Conservation (phyloP, 1,139 yeast genomes). For the Kodamaea plutei region DNA sequence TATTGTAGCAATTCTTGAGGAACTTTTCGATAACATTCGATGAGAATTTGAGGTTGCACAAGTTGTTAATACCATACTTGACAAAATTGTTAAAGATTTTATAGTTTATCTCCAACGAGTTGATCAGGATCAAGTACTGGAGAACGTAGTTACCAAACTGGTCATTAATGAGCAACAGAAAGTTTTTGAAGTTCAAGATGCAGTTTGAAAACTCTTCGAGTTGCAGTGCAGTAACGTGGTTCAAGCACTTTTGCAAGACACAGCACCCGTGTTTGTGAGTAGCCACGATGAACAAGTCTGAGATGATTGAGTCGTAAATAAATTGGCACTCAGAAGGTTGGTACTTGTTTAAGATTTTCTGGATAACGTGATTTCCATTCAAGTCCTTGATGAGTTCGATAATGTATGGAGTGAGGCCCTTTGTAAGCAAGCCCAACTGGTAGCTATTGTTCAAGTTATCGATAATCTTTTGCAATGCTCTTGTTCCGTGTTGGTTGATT, state of each 20-base stretch:
- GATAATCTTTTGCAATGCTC: constrained; percentile 45
- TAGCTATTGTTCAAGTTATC: constrained; percentile 34
- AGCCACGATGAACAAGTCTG: constrained; percentile 37
- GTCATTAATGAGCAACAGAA: constrained; percentile 34
- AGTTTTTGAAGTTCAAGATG: constrained; percentile 33
- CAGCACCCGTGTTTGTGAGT: constrained; percentile 51
- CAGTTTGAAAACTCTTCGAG: constrained; percentile 33
- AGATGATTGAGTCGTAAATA: constrained; percentile 39
- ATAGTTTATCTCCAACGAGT: constrained; percentile 35
- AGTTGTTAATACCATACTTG: constrained; percentile 31
- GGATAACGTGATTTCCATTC: constrained; percentile 48
- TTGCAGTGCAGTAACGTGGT: constrained; percentile 40
- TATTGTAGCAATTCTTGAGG: constrained; percentile 39
- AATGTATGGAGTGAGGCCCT: constrained; percentile 53
- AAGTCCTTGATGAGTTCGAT: constrained; percentile 42
- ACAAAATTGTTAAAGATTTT: constrained; percentile 34
- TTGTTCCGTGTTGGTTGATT: constrained; percentile 43
- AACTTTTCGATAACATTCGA: constrained; percentile 47
- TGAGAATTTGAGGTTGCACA: constrained; percentile 44
- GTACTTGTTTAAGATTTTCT: constrained; percentile 42
- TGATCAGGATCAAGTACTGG: constrained; percentile 42
- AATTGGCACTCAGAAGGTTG: constrained; percentile 38
- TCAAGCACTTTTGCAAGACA: constrained; percentile 44
- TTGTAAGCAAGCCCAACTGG: constrained; percentile 40
- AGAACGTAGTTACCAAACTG: constrained; percentile 49